phyloP scores from a whole-genome alignment of 495 filamentous ascomycete species.

The Xylaria sp. region DNA sequence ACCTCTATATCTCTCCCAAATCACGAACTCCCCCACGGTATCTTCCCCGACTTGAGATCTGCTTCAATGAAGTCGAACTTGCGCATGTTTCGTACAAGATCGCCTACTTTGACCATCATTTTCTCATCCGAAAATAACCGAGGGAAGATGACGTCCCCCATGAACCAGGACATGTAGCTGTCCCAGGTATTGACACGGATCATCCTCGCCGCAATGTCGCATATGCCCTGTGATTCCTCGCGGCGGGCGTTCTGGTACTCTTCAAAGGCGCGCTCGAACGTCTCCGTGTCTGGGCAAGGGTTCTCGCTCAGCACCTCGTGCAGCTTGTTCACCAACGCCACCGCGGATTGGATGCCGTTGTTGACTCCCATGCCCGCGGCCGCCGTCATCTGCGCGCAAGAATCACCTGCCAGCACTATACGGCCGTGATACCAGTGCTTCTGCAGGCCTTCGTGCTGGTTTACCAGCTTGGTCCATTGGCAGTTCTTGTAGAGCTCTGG shows the following conservation, averaged over 20 bases:
- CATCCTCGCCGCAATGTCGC: slow-evolving; percentile 1
- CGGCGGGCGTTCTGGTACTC: slow-evolving; percentile 28
- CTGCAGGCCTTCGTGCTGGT: slow-evolving; percentile 51
- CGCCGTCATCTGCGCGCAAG: slow-evolving; percentile 55
- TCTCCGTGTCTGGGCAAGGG: slow-evolving; percentile 1
- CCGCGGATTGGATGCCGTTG: slow-evolving; percentile 50
- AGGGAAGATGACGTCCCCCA: slow-evolving; percentile 15
- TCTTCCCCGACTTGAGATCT: slow-evolving; percentile 20
- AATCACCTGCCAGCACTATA: slow-evolving; percentile 60
- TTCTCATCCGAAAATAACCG: slow-evolving; percentile 4
- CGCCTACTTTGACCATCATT: not conserved
- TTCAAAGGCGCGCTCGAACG: slow-evolving; percentile 25
- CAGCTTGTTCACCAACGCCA: slow-evolving; percentile 50
- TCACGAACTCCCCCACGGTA: not conserved
- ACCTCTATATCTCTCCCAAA: not conserved
- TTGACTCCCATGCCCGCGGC: slow-evolving; percentile 44
- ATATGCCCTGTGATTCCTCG: not conserved
- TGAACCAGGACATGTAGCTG: slow-evolving; percentile 8
- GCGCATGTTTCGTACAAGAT: not conserved
- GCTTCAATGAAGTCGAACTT: slow-evolving; percentile 21
- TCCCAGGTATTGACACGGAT: slow-evolving; percentile 29
- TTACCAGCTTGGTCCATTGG: slow-evolving; percentile 30
- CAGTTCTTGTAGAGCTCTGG: slow-evolving; percentile 41
- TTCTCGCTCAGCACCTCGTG: slow-evolving; percentile 2
- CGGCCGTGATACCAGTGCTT: slow-evolving; percentile 52